Conservation (phyloP, 495 filamentous ascomycete genomes). For the Tuber microsphaerosporum region DNA sequence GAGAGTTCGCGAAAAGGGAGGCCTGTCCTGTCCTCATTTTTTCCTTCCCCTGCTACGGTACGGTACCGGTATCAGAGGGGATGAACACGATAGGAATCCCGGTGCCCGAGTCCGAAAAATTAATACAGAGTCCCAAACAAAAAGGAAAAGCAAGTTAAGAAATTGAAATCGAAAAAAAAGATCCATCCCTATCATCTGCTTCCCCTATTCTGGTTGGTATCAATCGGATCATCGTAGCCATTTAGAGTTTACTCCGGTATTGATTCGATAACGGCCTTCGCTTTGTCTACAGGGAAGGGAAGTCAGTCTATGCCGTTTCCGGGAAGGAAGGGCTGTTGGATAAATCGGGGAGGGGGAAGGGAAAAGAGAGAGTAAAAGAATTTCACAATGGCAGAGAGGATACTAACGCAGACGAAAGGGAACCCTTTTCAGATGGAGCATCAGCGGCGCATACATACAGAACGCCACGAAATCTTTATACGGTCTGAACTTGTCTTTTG, state of each 20-base stretch:
- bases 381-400: constrained; percentile 21
- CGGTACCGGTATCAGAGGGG: background rate
- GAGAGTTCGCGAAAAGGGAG: background rate
- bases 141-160: background rate
- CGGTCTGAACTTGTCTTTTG: constrained; percentile 52
- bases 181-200: background rate
- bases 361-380: constrained; percentile 12
- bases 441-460: constrained; percentile 50
- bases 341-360: background rate
- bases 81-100: background rate
- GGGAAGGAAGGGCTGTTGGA: background rate
- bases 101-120: background rate
- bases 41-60: background rate
- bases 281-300: constrained; percentile 22
- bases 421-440: constrained; percentile 41
- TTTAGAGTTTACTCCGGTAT: constrained; percentile 29
- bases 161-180: background rate
- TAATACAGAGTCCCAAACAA: background rate
- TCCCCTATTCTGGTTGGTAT: background rate
- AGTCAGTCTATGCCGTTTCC: constrained; percentile 22
- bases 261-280: constrained; percentile 32
- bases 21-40: background rate
- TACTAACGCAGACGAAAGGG: constrained; percentile 42
- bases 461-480: constrained; percentile 63
- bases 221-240: background rate